Evolutionary conservation across 2,329 filamentous ascomycete species (phyloP).

Genomic region (Lachnellula suecica): DNA sequence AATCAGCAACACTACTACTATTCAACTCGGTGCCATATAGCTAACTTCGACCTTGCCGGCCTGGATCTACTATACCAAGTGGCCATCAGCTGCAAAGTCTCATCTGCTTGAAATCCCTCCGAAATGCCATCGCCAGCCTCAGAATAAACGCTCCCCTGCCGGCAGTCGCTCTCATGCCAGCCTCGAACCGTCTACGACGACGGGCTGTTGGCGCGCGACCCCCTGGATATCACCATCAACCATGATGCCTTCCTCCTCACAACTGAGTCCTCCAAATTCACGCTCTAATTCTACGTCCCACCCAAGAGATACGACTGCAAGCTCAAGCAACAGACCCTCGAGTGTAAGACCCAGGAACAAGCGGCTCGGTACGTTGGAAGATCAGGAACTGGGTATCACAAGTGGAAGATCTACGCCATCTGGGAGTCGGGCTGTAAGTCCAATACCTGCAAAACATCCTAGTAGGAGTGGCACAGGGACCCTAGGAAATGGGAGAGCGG

Average conservation of each 20-base stretch:
- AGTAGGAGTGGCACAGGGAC: slow-evolving; percentile 18
- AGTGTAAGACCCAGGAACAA: slow-evolving; percentile 31
- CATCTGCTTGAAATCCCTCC: neutral
- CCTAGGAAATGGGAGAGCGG: slow-evolving; percentile 14
- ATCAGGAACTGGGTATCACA: slow-evolving; percentile 31
- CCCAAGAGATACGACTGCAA: slow-evolving; percentile 4
- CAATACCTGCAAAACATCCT: slow-evolving; percentile 46
- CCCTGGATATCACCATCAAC: slow-evolving; percentile 4
- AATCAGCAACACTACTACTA: no score
- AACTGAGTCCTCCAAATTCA: slow-evolving; percentile 5
- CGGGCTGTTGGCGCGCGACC: slow-evolving; percentile 12
- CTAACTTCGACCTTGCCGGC: no score
- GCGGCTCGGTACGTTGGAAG: slow-evolving; percentile 26
- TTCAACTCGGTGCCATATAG: no score
- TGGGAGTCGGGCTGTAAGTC: slow-evolving; percentile 46
- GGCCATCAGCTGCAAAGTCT: neutral
- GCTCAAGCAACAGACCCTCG: slow-evolving; percentile 26
- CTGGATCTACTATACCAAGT: neutral
- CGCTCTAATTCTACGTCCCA: slow-evolving; percentile 6
- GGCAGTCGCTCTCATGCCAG: slow-evolving; percentile 12
- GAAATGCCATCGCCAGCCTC: neutral
- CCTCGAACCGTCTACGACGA: slow-evolving; percentile 4
- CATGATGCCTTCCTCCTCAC: slow-evolving; percentile 15
- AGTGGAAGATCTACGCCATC: slow-evolving; percentile 34
- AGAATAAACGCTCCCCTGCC: neutral